Evolutionary conservation across 2,329 filamentous ascomycete genomes (phyloP).

Genomic region (Shiraia bambusicola): DNA sequence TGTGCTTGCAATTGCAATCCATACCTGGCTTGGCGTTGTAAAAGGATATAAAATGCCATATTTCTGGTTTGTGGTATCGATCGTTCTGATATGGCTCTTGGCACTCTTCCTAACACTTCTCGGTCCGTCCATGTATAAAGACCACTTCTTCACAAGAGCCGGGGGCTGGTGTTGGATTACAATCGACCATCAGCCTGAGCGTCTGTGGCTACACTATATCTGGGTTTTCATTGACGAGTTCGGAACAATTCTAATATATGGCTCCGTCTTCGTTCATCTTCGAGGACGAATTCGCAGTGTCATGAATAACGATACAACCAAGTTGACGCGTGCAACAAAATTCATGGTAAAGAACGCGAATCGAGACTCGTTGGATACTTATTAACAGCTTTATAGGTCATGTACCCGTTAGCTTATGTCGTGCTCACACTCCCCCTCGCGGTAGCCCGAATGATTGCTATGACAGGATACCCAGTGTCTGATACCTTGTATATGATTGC

Average conservation of each 20-base stretch:
- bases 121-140: slow-evolving; percentile 47
- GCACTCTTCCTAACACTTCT: slow-evolving; percentile 51
- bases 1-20: slow-evolving; percentile 56
- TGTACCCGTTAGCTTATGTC: slow-evolving; percentile 67
- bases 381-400: slow-evolving; percentile 10
- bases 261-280: slow-evolving; percentile 52
- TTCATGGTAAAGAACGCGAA: slow-evolving; percentile 53
- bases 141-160: slow-evolving; percentile 50
- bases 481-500: slow-evolving; percentile 61
- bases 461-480: slow-evolving; percentile 47
- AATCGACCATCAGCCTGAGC: slow-evolving; percentile 45
- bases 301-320: slow-evolving; percentile 37
- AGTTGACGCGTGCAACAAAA: slow-evolving; percentile 47
- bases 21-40: slow-evolving; percentile 54
- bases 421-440: slow-evolving; percentile 67
- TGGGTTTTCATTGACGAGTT: slow-evolving; percentile 59
- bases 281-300: slow-evolving; percentile 47
- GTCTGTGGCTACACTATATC: slow-evolving; percentile 55
- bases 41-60: slow-evolving; percentile 51
- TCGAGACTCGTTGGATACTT: neutral
- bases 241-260: slow-evolving; percentile 53
- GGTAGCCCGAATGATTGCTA: slow-evolving; percentile 42
- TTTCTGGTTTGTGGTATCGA: slow-evolving; percentile 47
- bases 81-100: slow-evolving; percentile 51
- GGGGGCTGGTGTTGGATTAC: slow-evolving; percentile 59